These are phyloP conservation scores for Angomonas desouzai DNA, from an alignment of 208 protist genomes.

Conservation along the genomic window DNA sequence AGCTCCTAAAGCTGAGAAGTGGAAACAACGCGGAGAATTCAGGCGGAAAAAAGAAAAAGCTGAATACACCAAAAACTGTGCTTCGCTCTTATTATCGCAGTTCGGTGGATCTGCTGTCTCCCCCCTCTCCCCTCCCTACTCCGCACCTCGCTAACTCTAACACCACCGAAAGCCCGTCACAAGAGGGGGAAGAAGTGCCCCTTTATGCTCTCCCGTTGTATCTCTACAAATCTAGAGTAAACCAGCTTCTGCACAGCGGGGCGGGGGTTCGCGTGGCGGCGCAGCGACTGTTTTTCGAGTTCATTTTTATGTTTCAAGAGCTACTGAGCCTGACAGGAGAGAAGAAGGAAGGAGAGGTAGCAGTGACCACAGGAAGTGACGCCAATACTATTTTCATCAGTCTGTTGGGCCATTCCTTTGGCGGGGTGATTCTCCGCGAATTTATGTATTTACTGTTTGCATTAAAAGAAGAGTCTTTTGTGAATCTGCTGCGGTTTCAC, in stretches of 20 bases:
- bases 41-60: slow-evolving; percentile 5
- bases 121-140: no score
- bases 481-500: background rate
- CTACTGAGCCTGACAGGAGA: background rate
- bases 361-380: background rate
- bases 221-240: background rate
- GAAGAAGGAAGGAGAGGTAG: background rate
- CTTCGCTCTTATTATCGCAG: slow-evolving; percentile 42
- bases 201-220: background rate
- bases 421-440: background rate
- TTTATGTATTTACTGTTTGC: slow-evolving; percentile 17
- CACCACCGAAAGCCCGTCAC: no score
- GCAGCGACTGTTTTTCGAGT: background rate
- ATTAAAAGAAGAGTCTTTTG: background rate
- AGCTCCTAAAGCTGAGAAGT: slow-evolving; percentile 18
- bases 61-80: slow-evolving; percentile 20
- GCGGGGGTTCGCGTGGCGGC: background rate
- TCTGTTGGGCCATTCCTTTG: slow-evolving; percentile 15
- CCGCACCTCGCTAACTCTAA: no score
- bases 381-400: background rate
- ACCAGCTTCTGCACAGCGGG: background rate
- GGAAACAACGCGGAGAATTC: no score
- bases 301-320: background rate
- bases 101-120: slow-evolving; percentile 21
- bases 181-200: no score